Percentiles rank a stretch among this genome's conserved stretches.
Evolutionary conservation across 345 rosid genomes (phyloP).

Genomic region (Eucalyptus regnans): DNA sequence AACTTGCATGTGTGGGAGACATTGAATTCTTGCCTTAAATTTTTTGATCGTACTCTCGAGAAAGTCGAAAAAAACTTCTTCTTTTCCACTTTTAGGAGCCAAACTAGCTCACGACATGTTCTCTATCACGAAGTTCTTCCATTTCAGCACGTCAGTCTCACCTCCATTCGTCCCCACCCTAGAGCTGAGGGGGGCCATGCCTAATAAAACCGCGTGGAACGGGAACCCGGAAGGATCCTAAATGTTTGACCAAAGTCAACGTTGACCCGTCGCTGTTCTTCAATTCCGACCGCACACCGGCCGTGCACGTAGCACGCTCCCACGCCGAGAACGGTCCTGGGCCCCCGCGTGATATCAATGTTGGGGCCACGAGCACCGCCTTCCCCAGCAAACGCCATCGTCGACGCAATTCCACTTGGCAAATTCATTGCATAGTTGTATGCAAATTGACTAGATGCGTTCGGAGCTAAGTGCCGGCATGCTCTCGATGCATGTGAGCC

Average conservation of each 20-base stretch:
- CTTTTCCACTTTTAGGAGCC: background rate
- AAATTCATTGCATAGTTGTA: background rate
- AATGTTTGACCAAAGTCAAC: background rate
- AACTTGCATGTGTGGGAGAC: rapidly evolving
- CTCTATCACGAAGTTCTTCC: background rate
- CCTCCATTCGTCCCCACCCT: background rate
- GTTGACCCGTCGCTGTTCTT: background rate
- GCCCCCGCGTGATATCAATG: background rate
- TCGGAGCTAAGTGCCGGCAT: background rate
- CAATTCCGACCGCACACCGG: background rate
- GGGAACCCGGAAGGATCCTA: background rate
- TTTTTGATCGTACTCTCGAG: background rate
- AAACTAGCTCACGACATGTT: background rate
- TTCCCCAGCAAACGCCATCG: background rate
- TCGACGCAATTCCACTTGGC: background rate
- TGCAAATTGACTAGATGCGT: background rate
- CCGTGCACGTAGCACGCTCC: background rate
- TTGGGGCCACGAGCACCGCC: background rate
- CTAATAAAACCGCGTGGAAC: background rate
- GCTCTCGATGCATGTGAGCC: background rate
- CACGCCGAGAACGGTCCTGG: background rate
- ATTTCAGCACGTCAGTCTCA: background rate
- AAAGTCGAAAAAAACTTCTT: background rate
- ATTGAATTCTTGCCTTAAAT: background rate
- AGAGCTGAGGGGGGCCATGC: background rate